Evolutionary conservation across 495 filamentous ascomycete genomes (phyloP).

Genomic region (Aspergillus egyptiacus): DNA sequence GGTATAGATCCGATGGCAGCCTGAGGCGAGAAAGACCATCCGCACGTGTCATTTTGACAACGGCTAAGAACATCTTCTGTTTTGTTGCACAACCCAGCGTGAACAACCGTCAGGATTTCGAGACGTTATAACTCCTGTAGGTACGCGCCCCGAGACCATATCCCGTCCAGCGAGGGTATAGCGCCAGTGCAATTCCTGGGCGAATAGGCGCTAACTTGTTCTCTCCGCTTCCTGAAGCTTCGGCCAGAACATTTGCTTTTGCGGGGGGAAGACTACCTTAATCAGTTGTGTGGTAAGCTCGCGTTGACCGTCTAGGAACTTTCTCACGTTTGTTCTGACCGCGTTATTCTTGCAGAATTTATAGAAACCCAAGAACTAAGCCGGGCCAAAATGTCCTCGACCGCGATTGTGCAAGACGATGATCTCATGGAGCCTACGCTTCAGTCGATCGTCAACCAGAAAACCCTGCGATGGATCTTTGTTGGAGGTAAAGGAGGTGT

Average conservation of each 20-base stretch:
- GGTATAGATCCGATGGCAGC: neutral
- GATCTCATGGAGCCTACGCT: slow-evolving; percentile 86
- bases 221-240: slow-evolving; percentile 12
- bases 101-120: neutral
- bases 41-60: slow-evolving; percentile 14
- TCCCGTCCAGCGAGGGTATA: neutral
- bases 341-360: slow-evolving; percentile 14
- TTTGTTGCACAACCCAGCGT: neutral
- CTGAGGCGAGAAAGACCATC: slow-evolving; percentile 6
- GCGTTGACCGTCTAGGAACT: no score
- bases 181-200: neutral
- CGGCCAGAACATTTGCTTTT: slow-evolving; percentile 16
- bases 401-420: slow-evolving; percentile 57
- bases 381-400: slow-evolving; percentile 51
- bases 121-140: neutral
- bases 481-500: slow-evolving; percentile 98
- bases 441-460: slow-evolving; percentile 89
- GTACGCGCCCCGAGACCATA: neutral
- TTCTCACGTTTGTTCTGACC: no score
- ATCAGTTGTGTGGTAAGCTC: no score
- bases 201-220: slow-evolving; percentile 2
- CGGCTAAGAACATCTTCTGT: neutral
- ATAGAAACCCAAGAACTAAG: neutral
- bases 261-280: slow-evolving; percentile 24
- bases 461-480: slow-evolving; percentile 96